Base-by-base conservation (phyloP, 805 yeast species). In the Cyberlindnera sargentensis region DNA sequence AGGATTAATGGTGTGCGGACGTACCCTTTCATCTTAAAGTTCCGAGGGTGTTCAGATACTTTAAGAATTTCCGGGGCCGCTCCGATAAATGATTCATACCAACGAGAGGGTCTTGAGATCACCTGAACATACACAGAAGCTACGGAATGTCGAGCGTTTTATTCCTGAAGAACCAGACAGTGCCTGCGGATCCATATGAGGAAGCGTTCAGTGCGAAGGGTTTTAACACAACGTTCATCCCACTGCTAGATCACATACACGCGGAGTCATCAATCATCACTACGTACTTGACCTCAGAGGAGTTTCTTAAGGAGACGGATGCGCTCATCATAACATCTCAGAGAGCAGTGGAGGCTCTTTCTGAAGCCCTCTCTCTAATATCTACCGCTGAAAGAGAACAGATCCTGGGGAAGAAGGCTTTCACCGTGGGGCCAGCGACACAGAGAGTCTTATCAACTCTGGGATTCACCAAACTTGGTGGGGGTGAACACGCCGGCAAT, bases 391-490 rank as follows among this genome's bases (percentile, higher is more conserved):
- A 39, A 7, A 57, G 46, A 43, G 51, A 58, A 6, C 42, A 39
- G 1, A 64, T 80, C 1, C 57, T 76, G 6, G 42, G 49, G 3
- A 79, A 78, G 52, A 75, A 80, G 0, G 82, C 83, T 0, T 91
- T 80, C 56, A 87, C 96, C 0, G 96, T 91, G 5, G 98, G 98
- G 0, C 96, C 96, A 1, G 89, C 95, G 0, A 91, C 98, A 0
- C 74, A 73, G 20, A 66, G 67, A 11, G 76, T 83, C 15, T 61
- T 91, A 9, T 47, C 58, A 3, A 65, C 68, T 6, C 61, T 78
- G 29, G 96, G 96, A 1, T 91, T 89, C 57, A 56, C 44, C 1
- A 74, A 77, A 47, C 73, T 91, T 0, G 63, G 77, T 44, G 96
- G 96, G 3, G 95, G 91, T 1, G 64, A 60, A 0, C 60, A 74